phyloP scores from a whole-genome alignment of 2,329 filamentous ascomycete species.

The Fusarium sp. region DNA sequence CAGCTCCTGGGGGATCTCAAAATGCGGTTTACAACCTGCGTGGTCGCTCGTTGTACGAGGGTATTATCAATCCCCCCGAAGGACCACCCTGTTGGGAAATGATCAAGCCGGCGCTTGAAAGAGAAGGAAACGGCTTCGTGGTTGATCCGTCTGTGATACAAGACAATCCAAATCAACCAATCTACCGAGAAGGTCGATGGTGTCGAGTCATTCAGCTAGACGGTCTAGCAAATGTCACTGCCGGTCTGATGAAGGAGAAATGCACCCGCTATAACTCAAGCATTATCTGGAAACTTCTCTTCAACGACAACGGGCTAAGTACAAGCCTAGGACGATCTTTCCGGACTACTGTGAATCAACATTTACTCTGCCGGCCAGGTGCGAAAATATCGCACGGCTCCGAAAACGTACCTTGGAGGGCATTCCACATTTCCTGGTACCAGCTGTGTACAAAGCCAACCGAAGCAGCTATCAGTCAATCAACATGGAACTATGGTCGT shows the following conservation, averaged over 20 bases:
- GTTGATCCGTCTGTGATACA: neutral
- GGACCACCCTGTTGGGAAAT: neutral
- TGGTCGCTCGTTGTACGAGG: fast-evolving
- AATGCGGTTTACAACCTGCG: neutral
- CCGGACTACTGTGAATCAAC: neutral
- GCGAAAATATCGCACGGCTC: neutral
- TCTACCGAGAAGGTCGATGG: neutral
- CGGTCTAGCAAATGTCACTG: neutral
- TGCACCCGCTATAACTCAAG: neutral
- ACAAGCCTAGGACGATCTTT: neutral
- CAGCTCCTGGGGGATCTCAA: neutral
- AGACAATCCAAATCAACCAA: neutral
- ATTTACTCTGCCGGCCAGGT: slow-evolving; percentile 1
- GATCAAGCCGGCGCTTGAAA: neutral
- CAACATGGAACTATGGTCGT: slow-evolving; percentile 3
- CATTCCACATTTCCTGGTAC: slow-evolving; percentile 12
- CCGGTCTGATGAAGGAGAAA: neutral
- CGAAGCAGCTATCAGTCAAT: neutral
- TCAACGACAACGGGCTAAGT: neutral
- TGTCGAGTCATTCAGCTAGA: slow-evolving; percentile 5
- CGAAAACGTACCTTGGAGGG: neutral
- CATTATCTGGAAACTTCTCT: slow-evolving; percentile 4
- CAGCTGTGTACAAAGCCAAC: neutral
- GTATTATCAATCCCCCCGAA: no score
- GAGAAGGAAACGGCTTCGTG: slow-evolving; percentile 1